These are phyloP conservation scores for Abortiporus biennis DNA, from an alignment of 1,284 basidiomycete genomes.

Conservation along the genomic window DNA sequence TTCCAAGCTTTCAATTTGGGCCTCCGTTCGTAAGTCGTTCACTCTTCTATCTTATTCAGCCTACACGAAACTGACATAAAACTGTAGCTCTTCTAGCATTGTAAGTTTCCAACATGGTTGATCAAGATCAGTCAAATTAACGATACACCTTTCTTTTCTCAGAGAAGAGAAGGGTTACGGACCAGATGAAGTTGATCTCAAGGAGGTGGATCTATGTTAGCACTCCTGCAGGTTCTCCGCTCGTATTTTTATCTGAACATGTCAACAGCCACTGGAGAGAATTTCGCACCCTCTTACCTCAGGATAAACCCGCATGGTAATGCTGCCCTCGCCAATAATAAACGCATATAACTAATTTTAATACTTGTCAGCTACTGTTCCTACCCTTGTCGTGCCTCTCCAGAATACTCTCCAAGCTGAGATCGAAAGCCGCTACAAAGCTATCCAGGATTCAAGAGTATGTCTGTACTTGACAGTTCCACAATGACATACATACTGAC, in stretches of 20 bases:
- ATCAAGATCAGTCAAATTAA: not conserved
- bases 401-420: conserved; percentile 66
- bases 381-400: conserved; percentile 79
- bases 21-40: conserved; percentile 46
- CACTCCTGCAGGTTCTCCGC: conserved; percentile 7
- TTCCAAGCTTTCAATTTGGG: conserved; percentile 52
- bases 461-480: conserved; percentile 16
- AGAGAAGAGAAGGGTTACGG: conserved; percentile 74
- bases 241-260: conserved; percentile 5
- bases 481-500: conserved; percentile 1
- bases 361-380: conserved; percentile 59
- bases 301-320: conserved; percentile 75
- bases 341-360: not conserved
- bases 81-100: conserved; percentile 41
- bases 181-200: conserved; percentile 58
- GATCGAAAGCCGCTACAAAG: conserved; percentile 76
- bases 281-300: conserved; percentile 58
- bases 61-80: conserved; percentile 4
- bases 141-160: conserved; percentile 9
- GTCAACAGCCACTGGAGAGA: conserved; percentile 56
- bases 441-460: conserved; percentile 72
- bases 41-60: conserved; percentile 2
- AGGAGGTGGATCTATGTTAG: conserved; percentile 56
- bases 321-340: conserved; percentile 1
- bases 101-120: conserved; percentile 35